Base-by-base conservation (phyloP, 495 filamentous ascomycete species). In the Penicillium pancosmium region DNA sequence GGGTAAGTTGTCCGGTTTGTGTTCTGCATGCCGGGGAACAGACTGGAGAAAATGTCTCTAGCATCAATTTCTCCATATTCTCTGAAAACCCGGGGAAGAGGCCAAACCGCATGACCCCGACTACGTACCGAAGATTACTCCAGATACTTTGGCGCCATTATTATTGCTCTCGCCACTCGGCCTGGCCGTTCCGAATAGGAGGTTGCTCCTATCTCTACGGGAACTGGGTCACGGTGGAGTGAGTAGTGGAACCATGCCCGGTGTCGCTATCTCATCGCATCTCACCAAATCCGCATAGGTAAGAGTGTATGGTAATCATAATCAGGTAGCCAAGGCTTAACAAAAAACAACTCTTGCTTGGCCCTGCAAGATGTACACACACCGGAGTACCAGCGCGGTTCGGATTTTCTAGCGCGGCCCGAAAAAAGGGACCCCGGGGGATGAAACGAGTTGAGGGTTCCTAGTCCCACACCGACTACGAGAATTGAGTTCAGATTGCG, bases 271-370 rank as follows among this genome's bases (percentile, higher is more conserved):
- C 35, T 57, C 18, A 23, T 23, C 16, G 33, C 38, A 53, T 54
- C 48, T 58, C 54, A 61, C 47, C 62, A 65, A 65, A 61, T 65
- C 55, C 21, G 7, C 55, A 50, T 65, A 61, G 61, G 62, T 65
- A 61, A 65, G 23, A 64, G 25, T 53, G 53, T 55, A 40, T 27
- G 23, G 0, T 23, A 36, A 41, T 46, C 31, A 3, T 23, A 36
- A 41, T 46, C 31, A 25, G 23, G 8, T 19, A 18, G 15, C 15
- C 16, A 11, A 8, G 12, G 4, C 25, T 9, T 19, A 38, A 52
- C 9, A 25, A 25, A 27, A 27, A 25, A 27, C 9, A 48, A 12
- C 46, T 23, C 21, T 21, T 21, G 19, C 23, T 48, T 27, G 46
- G 46, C 46, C 15, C 46, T 48, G 23, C 46, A 48, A 12, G 10